Base-by-base conservation (phyloP, 2,329 filamentous ascomycete genomes). In the Chaetomium sp. region DNA sequence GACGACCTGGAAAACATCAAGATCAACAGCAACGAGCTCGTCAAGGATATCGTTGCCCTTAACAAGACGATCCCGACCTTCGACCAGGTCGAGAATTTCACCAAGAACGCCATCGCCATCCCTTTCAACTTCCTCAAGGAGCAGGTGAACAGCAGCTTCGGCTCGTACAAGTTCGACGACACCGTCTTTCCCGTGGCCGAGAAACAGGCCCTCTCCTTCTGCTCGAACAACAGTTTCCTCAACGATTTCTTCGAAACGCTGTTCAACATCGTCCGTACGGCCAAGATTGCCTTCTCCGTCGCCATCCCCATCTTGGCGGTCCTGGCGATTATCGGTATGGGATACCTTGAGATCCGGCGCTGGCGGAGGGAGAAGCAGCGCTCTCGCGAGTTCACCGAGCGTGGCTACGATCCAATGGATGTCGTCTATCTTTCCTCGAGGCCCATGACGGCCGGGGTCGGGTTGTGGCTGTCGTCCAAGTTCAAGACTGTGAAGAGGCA, bases 401-500 rank as follows among this genome's bases (percentile, higher is more conserved):
- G 89, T 62, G 84, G 86, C 33, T 87, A 88, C 74, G 93, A 98
- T 72, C 85, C 90, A 0, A 87, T 97, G 83, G 94, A 98, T 74
- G 87, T 93, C 42, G 86, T 96, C 50, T 96, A 97, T 78, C 90
- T 97, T 70, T 87, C 90, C 35, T 93, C 92, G 38, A 87, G 92
- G 25, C 93, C 94, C 1, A 87, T 89, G 71, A 91, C 92, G 0
- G 86, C 92, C 1, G 83, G 83, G 1, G 79, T 84, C 31, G 94
- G 93, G 49, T 84, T 97, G 74, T 89, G 85, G 77, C 71, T 91
- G 23, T 86, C 90, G 7, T 84, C 83, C 59, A 83, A 81, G 64
- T 87, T 94, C 77, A 85, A 27, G 21, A 42, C 84, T 60, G 77
- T 85, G 76, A 78, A 89, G 70, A 84, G 86, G 59, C 89, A 92